Conservation (phyloP, 805 yeast species). For the Wickerhamiella sorbophila region DNA sequence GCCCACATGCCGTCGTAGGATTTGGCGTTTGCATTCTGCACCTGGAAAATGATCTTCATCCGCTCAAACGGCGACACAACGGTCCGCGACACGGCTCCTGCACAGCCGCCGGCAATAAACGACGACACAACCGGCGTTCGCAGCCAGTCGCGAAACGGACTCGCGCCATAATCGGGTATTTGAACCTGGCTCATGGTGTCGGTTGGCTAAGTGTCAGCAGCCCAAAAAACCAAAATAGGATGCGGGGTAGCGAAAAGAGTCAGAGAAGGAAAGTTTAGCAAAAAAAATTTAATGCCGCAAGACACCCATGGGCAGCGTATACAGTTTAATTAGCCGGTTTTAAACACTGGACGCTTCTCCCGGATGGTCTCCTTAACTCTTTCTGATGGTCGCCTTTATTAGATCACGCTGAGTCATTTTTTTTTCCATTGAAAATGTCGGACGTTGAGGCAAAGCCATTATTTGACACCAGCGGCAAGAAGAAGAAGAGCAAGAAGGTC, state of each 20-base stretch:
- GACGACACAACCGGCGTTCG: constrained; percentile 40
- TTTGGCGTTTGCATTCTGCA: constrained; percentile 48
- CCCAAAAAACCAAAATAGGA: too few relatives aligned
- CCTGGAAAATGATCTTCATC: constrained; percentile 80
- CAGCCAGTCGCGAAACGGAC: neutral
- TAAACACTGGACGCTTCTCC: too few relatives aligned
- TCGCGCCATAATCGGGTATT: neutral
- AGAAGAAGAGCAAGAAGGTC: constrained; percentile 22
- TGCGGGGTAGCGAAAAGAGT: too few relatives aligned
- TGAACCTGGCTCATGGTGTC: neutral
- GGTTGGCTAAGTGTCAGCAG: too few relatives aligned
- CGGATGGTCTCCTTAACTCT: too few relatives aligned
- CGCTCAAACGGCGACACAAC: constrained; percentile 92
- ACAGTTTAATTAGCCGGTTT: too few relatives aligned
- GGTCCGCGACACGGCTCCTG: constrained; percentile 90
- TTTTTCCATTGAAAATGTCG: neutral
- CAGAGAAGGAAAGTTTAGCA: too few relatives aligned
- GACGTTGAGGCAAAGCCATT: constrained; percentile 15
- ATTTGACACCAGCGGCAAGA: constrained; percentile 26
- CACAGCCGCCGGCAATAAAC: constrained; percentile 88
- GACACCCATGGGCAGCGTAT: too few relatives aligned
- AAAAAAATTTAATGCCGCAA: too few relatives aligned
- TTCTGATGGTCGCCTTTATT: too few relatives aligned
- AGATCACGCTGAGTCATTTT: neutral
- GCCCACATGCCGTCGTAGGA: constrained; percentile 53